Evolutionary conservation across 2,329 filamentous ascomycete species (phyloP), one percentile per base, ranked within the genome.

Genomic region (Fusarium mexicanum): DNA sequence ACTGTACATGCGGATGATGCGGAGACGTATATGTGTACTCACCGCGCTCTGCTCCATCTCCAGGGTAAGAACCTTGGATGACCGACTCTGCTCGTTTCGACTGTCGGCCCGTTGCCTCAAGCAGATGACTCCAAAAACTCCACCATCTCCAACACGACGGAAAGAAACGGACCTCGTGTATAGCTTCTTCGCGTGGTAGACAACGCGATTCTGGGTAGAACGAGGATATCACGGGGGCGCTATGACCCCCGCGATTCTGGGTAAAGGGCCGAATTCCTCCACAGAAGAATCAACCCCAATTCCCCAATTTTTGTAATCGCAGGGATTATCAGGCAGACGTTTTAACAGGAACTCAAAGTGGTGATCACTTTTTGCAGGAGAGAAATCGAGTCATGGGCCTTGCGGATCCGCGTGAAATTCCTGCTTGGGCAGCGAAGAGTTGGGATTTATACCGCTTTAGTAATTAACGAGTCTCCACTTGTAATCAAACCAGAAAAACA

Each of bases 191-290:
- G 58, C 66, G 64, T 65, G 60, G 53, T 50, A 41, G 64, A 53
- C 43, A 47, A 47, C 58, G 26, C 29, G 38, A 43, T 63, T 51
- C 22, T 46, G 66, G 31, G 33, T 20, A 70, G 46, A 48, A 68
- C 57, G 64, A 68, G 55, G 33, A 69, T 41, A 66, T 70, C 67
- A 70, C 67, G 66, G 67, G 67, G 63, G 20, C 64, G 64, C 64
- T 60, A 37, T 53, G 67, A 70, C 67, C 67, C 67, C 66, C 66
- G 67, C 67, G 67, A 70, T 70, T 50, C 66, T 70, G 66, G 67
- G 66, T 70, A 70, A 70, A 70, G 66, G 67, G 16, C 67, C 67
- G 67, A 70, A 37, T 70, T n/a, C 47, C 16, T 38, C 67, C 66
- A 61, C 67, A 33, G 67, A 69, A 46, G 41, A 41, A n/a, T 20